Evolutionary conservation across 73 alveolate genomes (phyloP), one percentile per base, ranked within the genome.

Genomic region (Diophrys appendiculata): DNA sequence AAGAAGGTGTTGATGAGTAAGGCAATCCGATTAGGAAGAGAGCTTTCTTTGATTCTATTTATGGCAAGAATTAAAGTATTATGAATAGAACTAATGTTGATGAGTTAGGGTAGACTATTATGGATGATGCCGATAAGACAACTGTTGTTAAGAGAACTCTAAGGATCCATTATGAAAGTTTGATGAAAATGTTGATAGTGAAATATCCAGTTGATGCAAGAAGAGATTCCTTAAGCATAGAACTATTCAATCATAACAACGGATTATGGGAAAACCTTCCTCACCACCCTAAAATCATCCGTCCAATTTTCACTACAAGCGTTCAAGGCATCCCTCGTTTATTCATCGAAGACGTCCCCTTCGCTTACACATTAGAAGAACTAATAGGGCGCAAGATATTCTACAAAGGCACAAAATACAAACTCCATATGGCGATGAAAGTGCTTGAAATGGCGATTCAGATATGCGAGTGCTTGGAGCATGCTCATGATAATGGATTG

Each of bases 291-390:
- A 0, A 83, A 35, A 80, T 80, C 2, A 13, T 80, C 0, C 70
- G 89, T 31, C 89, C 89, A 1, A 8, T 80, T 3, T 71, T 54
- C 71, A 34, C 55, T 80, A 77, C 77, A 18, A 31, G 32, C 22
- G 26, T 80, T 34, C 77, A 80, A 31, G 76, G 64, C 23, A 80
- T 70, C 0, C 89, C 89, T 1, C 25, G 76, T 8, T 70, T 72
- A 14, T 72, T 80, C 73, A 54, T 80, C 5, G 89, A 80, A 72
- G 89, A 80, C 60, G 60, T 80, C 70, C 76, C 89, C 11, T 80
- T 80, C 31, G 82, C 65, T 22, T 22, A 54, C 2, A 54, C 81
- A 5, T 72, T 80, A 2, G 89, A 80, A 72, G 60, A 77, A 34
- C 65, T 68, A 2, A 29, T 72, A 26, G 1, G 23, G 27, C 31